Evolutionary conservation across 1,284 basidiomycete genomes (phyloP).

Genomic region (Boletus subluridellus): DNA sequence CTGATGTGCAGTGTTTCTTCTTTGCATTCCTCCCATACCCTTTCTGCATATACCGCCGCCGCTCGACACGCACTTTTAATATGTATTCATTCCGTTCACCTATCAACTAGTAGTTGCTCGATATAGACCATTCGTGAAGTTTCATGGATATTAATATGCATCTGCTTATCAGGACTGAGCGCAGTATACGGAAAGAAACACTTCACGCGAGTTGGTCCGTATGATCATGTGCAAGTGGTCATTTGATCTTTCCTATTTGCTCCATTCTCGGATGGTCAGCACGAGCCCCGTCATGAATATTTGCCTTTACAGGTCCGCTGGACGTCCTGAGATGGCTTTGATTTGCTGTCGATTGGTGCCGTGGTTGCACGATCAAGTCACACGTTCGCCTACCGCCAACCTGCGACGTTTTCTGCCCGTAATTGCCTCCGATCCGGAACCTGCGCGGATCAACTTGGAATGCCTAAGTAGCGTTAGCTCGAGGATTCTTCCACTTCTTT

Average conservation of each 20-base stretch:
- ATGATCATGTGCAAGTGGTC: not conserved
- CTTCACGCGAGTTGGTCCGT: not conserved
- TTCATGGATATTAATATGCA: not conserved
- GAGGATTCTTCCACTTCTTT: not conserved
- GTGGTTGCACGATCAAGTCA: not conserved
- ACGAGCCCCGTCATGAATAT: not conserved
- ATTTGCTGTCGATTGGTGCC: not conserved
- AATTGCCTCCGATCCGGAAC: not conserved
- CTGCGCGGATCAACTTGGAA: not conserved
- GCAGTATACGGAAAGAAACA: not conserved
- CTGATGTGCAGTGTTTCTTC: slow-evolving; percentile 4
- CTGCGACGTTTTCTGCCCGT: not conserved
- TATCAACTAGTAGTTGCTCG: slow-evolving; percentile 20
- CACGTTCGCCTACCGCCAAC: not conserved
- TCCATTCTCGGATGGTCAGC: not conserved
- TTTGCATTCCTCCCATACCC: slow-evolving; percentile 24
- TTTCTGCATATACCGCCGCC: slow-evolving; percentile 18
- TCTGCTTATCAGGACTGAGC: not conserved
- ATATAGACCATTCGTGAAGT: slow-evolving; percentile 21
- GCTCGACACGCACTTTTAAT: slow-evolving; percentile 11
- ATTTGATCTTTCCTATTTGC: not conserved
- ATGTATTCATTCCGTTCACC: slow-evolving; percentile 15
- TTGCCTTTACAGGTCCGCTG: not conserved
- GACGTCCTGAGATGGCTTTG: not conserved
- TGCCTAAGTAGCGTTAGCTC: not conserved